Base-by-base conservation (phyloP, 192 early-diverging fungal species). In the Umbelopsis ramanniana region DNA sequence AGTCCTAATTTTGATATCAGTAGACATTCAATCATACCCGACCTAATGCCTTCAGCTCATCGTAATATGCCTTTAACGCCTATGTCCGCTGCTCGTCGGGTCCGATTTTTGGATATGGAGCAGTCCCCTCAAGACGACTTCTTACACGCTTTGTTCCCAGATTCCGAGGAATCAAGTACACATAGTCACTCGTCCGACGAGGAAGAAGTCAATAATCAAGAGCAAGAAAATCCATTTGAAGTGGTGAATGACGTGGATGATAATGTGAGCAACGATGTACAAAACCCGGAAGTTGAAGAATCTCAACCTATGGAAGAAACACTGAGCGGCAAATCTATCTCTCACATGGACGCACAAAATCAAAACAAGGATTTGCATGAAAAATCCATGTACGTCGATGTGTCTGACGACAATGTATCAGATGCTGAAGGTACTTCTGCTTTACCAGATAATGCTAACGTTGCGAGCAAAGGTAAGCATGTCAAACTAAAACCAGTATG, bases 151-250 rank as follows among this genome's bases (percentile, higher is more conserved):
- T 12, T 43, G 40, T 43, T 43, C 40, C 40, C 40, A 8, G 38
- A 40, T 40, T 40, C 38, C 6, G 11, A 7, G 11, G 57, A 37
- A 19, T 37, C 57, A 29, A 63, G 17, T 5, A 23, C 53, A 26
- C 2, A 8, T 14, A 22, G 29, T 29, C 29, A 7, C 19, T 7
- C 33, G 0, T 63, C 57, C 5, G 57, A 63, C 35, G 57, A 29
- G 7, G 57, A 63, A 37, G 29, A 14, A 6, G 33, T 63, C 7
- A 37, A 22, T 17, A 37, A 29, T 17, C 12, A 63, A 63, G 57
- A 63, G 4, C 57, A 63, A 19, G 57, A 63, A n/a, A 63, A 63
- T 37, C 57, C 57, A 37, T 63, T 63, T 17, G 33, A 29, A 29
- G 57, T 63, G 48, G 7, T 21, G n/a, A 21, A 50, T 50, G 48